Conservation (phyloP, 2,329 filamentous ascomycete genomes). For the Epichloe brachyelytri region DNA sequence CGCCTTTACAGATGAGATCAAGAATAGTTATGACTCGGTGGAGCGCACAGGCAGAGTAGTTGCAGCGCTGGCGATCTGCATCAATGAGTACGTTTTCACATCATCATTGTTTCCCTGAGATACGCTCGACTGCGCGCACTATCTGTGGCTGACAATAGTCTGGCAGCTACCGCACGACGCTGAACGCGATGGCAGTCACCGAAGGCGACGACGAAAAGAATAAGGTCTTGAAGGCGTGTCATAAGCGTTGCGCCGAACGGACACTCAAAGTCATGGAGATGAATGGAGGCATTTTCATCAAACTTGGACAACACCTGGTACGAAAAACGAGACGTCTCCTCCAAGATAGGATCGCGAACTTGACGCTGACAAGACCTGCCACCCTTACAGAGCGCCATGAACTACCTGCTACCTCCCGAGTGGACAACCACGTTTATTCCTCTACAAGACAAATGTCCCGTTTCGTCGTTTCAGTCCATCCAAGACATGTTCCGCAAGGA, state of each 20-base stretch:
- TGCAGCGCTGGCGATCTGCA: constrained; percentile 61
- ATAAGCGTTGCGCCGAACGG: constrained; percentile 81
- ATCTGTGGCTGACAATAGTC: neutral
- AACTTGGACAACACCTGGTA: constrained; percentile 85
- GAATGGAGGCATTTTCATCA: constrained; percentile 98
- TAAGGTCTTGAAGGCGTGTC: constrained; percentile 66
- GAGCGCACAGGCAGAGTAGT: constrained; percentile 71
- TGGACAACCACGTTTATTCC: constrained; percentile 96
- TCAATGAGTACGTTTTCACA: constrained; percentile 57
- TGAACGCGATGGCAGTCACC: constrained; percentile 54
- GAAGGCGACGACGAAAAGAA: constrained; percentile 52
- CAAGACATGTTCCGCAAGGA: constrained; percentile 76
- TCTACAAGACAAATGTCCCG: constrained; percentile 86
- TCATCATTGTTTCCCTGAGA: constrained; percentile 3
- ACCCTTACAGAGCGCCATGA: constrained; percentile 63
- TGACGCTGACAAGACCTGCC: neutral
- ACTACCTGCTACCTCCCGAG: constrained; percentile 79
- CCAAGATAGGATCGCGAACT: neutral
- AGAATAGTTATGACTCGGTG: constrained; percentile 60
- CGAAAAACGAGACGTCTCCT: constrained; percentile 5
- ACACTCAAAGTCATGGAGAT: constrained; percentile 81
- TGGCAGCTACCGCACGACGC: constrained; percentile 68
- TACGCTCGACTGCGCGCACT: neutral
- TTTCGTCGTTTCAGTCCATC: constrained; percentile 80
- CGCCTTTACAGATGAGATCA: constrained; percentile 55